phyloP scores from a whole-genome alignment of 2,329 filamentous ascomycete genomes.

The Xylariales sp. region DNA sequence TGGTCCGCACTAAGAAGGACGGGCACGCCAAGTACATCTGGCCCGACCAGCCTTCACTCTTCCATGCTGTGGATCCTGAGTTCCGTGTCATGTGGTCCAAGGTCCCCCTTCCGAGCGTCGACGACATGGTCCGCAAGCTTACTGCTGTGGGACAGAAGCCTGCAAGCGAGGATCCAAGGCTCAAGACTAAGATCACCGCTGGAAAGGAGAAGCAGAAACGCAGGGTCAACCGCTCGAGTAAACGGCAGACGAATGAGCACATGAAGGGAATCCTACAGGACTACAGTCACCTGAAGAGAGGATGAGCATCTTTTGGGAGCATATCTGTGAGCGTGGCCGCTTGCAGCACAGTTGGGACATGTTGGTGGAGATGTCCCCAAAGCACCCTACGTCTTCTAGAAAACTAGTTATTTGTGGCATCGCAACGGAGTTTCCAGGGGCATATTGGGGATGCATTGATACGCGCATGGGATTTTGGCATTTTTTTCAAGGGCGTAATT shows the following conservation, averaged over 20 bases:
- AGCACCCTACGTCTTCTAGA: too few relatives aligned
- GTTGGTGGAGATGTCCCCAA: too few relatives aligned
- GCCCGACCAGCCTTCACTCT: conserved; percentile 78
- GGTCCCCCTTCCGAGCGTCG: conserved; percentile 69
- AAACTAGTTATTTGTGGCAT: too few relatives aligned
- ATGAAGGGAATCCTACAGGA: conserved; percentile 81
- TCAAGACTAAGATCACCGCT: conserved; percentile 53
- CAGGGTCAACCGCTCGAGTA: conserved; percentile 58
- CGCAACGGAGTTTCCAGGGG: too few relatives aligned
- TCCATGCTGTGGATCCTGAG: conserved; percentile 72
- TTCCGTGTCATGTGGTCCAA: conserved; percentile 82
- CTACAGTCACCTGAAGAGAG: conserved; percentile 30
- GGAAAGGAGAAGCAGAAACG: conserved; percentile 73
- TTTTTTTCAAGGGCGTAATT: too few relatives aligned
- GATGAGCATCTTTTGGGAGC: too few relatives aligned
- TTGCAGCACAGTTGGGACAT: too few relatives aligned
- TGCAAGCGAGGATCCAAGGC: conserved; percentile 71
- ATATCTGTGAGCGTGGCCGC: too few relatives aligned
- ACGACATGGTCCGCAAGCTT: conserved; percentile 70
- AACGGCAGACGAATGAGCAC: conserved; percentile 83
- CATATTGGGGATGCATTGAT: too few relatives aligned
- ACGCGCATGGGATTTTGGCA: too few relatives aligned
- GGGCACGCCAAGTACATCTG: conserved; percentile 81
- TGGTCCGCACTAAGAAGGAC: conserved; percentile 90
- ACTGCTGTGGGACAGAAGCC: conserved; percentile 76